Evolutionary conservation across 768 basidiomycete genomes (phyloP).

Genomic region (Aureoboletus auriporus): DNA sequence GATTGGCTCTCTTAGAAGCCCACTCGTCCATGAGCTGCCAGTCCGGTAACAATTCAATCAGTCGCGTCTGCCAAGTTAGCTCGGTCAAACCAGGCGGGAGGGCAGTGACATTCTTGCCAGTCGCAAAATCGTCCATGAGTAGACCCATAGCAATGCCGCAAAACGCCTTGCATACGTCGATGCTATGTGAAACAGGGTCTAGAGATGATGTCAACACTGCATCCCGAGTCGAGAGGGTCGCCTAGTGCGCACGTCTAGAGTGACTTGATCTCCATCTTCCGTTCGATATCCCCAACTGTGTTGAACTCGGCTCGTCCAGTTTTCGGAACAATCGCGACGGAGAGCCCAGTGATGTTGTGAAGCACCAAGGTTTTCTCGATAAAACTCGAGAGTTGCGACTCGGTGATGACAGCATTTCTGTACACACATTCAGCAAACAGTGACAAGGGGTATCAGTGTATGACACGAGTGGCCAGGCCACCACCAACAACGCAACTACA

Average conservation of each 20-base stretch:
- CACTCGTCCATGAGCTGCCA: conserved; percentile 42
- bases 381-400: conserved; percentile 16
- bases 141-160: conserved; percentile 16
- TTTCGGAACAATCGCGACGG: conserved; percentile 25
- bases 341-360: conserved; percentile 29
- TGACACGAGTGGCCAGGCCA: conserved; percentile 9
- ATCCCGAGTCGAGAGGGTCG: background rate
- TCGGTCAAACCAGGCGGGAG: conserved; percentile 28
- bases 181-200: conserved; percentile 38
- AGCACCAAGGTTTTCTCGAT: conserved; percentile 17
- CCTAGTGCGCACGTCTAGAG: conserved; percentile 28
- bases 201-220: background rate
- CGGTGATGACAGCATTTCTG: conserved; percentile 7
- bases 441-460: conserved; percentile 6
- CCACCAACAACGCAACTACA: conserved; percentile 2
- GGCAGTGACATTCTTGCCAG: conserved; percentile 32
- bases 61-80: conserved; percentile 34
- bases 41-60: conserved; percentile 36
- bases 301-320: conserved; percentile 27
- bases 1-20: conserved; percentile 32
- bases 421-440: background rate
- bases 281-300: conserved; percentile 32
- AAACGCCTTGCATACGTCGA: conserved; percentile 41
- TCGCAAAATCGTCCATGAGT: conserved; percentile 33
- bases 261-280: conserved; percentile 31